phyloP scores from a whole-genome alignment of 208 protist species.

The Trypanosoma platydactyli region DNA sequence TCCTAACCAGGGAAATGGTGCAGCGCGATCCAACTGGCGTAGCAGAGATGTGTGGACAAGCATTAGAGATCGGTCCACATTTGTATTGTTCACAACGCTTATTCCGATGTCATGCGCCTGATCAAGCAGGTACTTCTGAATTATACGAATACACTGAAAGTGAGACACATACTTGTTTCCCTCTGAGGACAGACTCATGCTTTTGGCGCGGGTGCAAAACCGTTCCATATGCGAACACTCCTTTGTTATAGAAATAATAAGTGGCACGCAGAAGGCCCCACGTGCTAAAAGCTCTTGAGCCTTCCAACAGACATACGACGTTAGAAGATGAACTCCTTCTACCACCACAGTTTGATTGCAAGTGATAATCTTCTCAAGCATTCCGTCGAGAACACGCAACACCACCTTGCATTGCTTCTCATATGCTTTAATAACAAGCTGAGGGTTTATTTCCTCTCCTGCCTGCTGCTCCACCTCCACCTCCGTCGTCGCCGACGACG shows the following conservation, averaged over 20 bases:
- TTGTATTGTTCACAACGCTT: slow-evolving; percentile 87
- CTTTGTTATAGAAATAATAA: slow-evolving; percentile 84
- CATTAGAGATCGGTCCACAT: slow-evolving; percentile 85
- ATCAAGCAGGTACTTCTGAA: slow-evolving; percentile 73
- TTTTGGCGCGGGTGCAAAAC: slow-evolving; percentile 87
- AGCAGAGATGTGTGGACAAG: slow-evolving; percentile 73
- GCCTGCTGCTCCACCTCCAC: not conserved
- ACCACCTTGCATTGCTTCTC: slow-evolving; percentile 34
- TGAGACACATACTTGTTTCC: slow-evolving; percentile 89
- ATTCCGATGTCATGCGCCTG: slow-evolving; percentile 44
- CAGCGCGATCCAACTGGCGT: slow-evolving; percentile 45
- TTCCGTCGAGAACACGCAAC: slow-evolving; percentile 27
- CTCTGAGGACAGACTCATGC: slow-evolving; percentile 83
- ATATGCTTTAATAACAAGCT: slow-evolving; percentile 32
- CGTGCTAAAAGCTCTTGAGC: slow-evolving; percentile 33
- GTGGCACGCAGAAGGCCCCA: slow-evolving; percentile 39
- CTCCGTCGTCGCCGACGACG: not conserved
- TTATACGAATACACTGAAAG: slow-evolving; percentile 86
- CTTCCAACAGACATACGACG: slow-evolving; percentile 40
- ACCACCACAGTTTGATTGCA: slow-evolving; percentile 47
- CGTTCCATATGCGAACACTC: slow-evolving; percentile 82
- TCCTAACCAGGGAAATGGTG: no score
- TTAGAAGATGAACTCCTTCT: slow-evolving; percentile 64
- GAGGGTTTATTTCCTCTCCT: slow-evolving; percentile 9
- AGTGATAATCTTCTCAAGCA: slow-evolving; percentile 35